Base-by-base conservation (phyloP, 2,329 filamentous ascomycete genomes). In the Venturia carpophila region DNA sequence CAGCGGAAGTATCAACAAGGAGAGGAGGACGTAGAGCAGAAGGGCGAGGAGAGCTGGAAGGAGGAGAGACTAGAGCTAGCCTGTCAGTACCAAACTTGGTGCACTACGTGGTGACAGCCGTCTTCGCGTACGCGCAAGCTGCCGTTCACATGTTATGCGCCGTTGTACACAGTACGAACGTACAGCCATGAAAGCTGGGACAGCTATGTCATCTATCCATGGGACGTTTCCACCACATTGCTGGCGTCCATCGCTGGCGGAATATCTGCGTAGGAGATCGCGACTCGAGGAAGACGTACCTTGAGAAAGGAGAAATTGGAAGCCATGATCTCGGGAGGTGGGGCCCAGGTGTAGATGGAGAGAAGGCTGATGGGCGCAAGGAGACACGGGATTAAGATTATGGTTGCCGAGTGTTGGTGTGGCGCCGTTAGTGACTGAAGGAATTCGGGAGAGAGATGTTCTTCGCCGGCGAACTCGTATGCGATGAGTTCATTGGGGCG, bases 11-110 rank as follows among this genome's bases (percentile, higher is more conserved):
- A 80, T 65, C 67, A 76, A 62, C 69, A 76, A 72, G 68, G 75
- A 75, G 65, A 78, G 70, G 66, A 77, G 66, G 70, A 74, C 65
- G 71, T 80, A 80, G 71, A 80, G 75, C 65, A 73, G 65, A 43
- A 70, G 70, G 66, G 79, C 76, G 68, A 78, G 72, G 68, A 79
- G 69, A 68, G 77, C 75, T n/a, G 79, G 79, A n/a, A 78, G 65
- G 70, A 79, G 70, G 68, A 80, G 71, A 61, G 74, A 75, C 79
- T 80, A 66, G 37, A 49, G 52, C 2, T 42, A 9, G 45, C 30
- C 24, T 19, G 52, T 58, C 19, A 58, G 52, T 58, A 37, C 6
- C 15, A 15, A 52, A 5, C 17, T n/a, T 45, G 21, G 21, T 27
- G 11, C 15, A 11, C 10, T 10, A 11, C 13, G 9, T 15, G 11